Evolutionary conservation across 169 alveolate species (phyloP).

Genomic region (Eimeria nieschulzi): DNA sequence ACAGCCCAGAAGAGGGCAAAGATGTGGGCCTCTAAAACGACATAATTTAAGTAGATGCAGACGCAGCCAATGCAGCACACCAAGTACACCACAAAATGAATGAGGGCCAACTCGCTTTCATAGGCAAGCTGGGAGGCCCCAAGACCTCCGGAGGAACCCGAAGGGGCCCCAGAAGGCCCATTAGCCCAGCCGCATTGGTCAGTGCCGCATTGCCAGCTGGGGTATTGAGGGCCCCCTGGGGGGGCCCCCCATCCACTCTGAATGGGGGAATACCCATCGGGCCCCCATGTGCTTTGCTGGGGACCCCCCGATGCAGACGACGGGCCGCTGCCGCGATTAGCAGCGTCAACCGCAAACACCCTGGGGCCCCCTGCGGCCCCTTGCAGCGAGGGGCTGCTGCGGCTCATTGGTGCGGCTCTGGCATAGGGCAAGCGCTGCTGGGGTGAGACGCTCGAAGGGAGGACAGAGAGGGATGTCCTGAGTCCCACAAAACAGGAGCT

Average conservation of each 20-base stretch:
- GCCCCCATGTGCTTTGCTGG: not conserved
- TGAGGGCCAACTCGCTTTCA: constrained; percentile 79
- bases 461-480: too few species aligned
- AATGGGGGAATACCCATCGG: not conserved
- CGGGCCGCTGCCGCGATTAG: not conserved
- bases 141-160: not conserved
- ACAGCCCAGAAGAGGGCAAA: constrained; percentile 81
- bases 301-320: constrained; percentile 26
- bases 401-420: not conserved
- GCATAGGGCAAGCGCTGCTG: constrained; percentile 4
- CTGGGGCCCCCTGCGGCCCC: not conserved
- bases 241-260: constrained; percentile 15
- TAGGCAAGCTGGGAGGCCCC: constrained; percentile 54
- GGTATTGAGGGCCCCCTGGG: constrained; percentile 12
- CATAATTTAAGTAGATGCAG: constrained; percentile 79
- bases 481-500: too few species aligned
- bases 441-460: not conserved
- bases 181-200: not conserved
- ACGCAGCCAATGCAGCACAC: constrained; percentile 76
- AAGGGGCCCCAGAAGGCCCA: not conserved
- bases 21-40: constrained; percentile 77
- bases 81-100: constrained; percentile 79
- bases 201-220: not conserved
- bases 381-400: not conserved
- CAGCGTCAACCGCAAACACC: not conserved